Evolutionary conservation across 1,284 basidiomycete genomes (phyloP), one percentile per base, ranked within the genome.

Genomic region (Coriolopsis trogii): DNA sequence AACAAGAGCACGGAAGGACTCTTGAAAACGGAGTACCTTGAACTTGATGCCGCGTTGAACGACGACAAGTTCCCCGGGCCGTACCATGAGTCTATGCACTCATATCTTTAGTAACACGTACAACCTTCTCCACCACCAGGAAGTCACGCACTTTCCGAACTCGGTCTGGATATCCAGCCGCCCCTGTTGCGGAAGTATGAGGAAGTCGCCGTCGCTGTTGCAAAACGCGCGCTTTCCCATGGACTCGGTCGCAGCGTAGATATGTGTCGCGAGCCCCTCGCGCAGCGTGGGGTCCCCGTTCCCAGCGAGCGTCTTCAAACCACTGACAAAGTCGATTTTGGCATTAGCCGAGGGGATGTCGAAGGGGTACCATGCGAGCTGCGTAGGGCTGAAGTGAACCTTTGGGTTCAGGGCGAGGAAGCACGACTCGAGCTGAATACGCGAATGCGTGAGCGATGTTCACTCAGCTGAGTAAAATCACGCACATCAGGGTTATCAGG

Each of bases 281-380:
- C 75, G 77, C 46, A 80, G 60, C 18, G 80, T 82, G 2, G 84
- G 81, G 49, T 85, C 82, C 2, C 86, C 85, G 47, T 81, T 82
- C 0, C 86, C 85, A 9, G 78, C 80, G 21, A 88, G 60, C 0
- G 86, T 87, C 68, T 84, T 82, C 37, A 89, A 61, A 3, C 85
- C 84, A 33, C 81, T 72, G 29, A 86, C 71, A 58, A 86, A 88
- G 62, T 87, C 81, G 31, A 80, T 74, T 34, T 73, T 71, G 21
- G 67, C 65, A 4, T 61, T 59, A n/a, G 68, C 69, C 0, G 70
- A 43, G 3, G 84, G 83, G 31, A 87, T 68, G 26, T 77, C 74
- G 64, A 87, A 79, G 0, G 85, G 84, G 56, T 79, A 75, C 86
- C 87, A 89, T n/a, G 82, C 81, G 23, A 87, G 76, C 59, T 87